Percentiles rank a stretch among this genome's conserved stretches.
These are phyloP conservation scores for Debaryomyces subglobosus DNA, from an alignment of 1,139 yeast genomes.

Conservation along the genomic window DNA sequence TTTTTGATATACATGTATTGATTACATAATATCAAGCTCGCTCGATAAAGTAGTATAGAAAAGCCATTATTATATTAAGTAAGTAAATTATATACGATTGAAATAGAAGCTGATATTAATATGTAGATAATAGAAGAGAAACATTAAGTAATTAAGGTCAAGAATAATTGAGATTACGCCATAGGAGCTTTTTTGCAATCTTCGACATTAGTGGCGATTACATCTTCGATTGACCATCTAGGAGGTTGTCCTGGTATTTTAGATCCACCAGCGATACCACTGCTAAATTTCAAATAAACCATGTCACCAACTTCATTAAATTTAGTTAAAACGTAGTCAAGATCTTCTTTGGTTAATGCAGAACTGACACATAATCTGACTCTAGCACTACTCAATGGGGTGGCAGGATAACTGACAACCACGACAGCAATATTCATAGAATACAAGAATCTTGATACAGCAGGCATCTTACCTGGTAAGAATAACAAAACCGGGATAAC, in stretches of 20 bases:
- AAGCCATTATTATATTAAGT: constrained; percentile 3
- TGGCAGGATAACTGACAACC: constrained; percentile 96
- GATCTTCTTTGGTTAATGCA: constrained; percentile 89
- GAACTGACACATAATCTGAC: constrained; percentile 92
- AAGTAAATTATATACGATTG: constrained; percentile 3
- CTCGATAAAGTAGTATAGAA: neutral
- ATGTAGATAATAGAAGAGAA: neutral
- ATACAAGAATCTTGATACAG: constrained; percentile 80
- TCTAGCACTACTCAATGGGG: constrained; percentile 88
- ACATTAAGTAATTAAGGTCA: neutral
- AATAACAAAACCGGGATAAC: constrained; percentile 87
- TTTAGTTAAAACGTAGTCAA: constrained; percentile 75
- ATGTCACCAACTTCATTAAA: constrained; percentile 81
- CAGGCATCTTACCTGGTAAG: constrained; percentile 94
- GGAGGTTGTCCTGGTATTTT: constrained; percentile 61
- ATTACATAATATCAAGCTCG: constrained; percentile 2
- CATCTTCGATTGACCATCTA: constrained; percentile 79
- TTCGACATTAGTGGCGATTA: constrained; percentile 68
- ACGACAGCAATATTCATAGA: constrained; percentile 88
- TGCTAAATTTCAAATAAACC: constrained; percentile 73
- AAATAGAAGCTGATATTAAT: neutral
- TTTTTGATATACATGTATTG: constrained; percentile 1
- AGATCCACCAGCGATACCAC: constrained; percentile 74
- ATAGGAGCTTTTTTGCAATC: constrained; percentile 57
- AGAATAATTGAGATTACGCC: neutral